Conservation (phyloP, 2,329 filamentous ascomycete genomes). For the Claviceps sp. region DNA sequence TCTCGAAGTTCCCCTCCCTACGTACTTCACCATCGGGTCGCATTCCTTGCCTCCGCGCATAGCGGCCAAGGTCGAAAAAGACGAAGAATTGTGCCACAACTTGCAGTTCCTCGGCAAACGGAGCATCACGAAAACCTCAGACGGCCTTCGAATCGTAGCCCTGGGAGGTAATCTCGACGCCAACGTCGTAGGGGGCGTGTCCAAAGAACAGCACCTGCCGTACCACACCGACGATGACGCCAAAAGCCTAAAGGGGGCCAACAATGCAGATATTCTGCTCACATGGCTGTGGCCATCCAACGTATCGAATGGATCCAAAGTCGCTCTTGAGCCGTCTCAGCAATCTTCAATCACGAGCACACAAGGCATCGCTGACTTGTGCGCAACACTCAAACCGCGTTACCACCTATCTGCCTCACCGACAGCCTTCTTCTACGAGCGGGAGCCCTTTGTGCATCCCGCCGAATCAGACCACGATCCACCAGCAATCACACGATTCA, state of each 20-base stretch:
- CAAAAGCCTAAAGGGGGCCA: conserved; percentile 59
- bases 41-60: conserved; percentile 58
- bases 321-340: conserved; percentile 40
- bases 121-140: conserved; percentile 75
- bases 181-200: conserved; percentile 46
- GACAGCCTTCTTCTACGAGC: conserved; percentile 62
- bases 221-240: conserved; percentile 68
- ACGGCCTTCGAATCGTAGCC: conserved; percentile 77
- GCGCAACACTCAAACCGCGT: conserved; percentile 66
- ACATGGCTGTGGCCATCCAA: conserved; percentile 75
- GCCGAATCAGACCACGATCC: conserved; percentile 30
- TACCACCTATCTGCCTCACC: conserved; percentile 74
- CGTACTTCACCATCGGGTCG: conserved; percentile 78
- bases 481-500: conserved; percentile 67
- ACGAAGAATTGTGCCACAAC: conserved; percentile 74
- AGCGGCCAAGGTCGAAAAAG: conserved; percentile 57
- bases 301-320: conserved; percentile 56
- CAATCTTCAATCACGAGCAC: conserved; percentile 38
- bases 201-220: conserved; percentile 61
- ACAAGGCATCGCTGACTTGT: conserved; percentile 66
- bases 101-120: conserved; percentile 81
- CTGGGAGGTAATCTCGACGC: conserved; percentile 63
- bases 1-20: conserved; percentile 64
- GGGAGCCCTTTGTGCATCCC: conserved; percentile 80
- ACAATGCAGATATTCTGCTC: conserved; percentile 72